Evolutionary conservation across 164 flowering plant genomes (phyloP).

Genomic region (Berberis vulgaris): DNA sequence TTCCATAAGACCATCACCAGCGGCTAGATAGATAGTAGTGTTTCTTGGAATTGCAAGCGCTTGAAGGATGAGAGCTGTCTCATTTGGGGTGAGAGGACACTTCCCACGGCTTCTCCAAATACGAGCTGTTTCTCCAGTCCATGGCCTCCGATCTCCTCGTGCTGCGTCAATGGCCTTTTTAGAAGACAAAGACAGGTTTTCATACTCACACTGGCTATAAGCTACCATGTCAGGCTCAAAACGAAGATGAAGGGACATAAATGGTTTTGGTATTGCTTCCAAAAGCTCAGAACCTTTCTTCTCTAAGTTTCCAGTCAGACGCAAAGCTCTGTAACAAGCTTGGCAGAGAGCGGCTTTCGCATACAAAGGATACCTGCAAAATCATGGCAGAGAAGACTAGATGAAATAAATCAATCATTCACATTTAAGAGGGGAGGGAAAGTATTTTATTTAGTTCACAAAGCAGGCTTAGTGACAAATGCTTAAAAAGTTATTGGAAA

Average conservation of each 20-base stretch:
- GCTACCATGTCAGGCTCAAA: constrained; percentile 99
- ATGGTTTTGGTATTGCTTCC: constrained; percentile 85
- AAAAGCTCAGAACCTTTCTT: constrained; percentile 63
- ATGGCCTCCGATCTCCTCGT: constrained; percentile 72
- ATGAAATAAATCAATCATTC: too few species aligned
- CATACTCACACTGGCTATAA: constrained; percentile 79
- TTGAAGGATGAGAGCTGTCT: constrained; percentile 72
- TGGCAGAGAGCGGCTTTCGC: constrained; percentile 89
- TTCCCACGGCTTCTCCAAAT: constrained; percentile 88
- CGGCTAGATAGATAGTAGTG: constrained; percentile 85
- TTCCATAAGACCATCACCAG: constrained; percentile 95
- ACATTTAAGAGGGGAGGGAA: too few species aligned
- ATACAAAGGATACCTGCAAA: constrained; percentile 60
- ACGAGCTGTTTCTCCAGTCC: constrained; percentile 76
- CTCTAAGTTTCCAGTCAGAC: constrained; percentile 56
- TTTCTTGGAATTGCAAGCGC: constrained; percentile 65
- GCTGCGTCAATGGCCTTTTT: constrained; percentile 60
- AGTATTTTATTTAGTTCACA: too few species aligned
- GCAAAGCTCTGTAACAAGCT: constrained; percentile 79
- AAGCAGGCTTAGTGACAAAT: too few species aligned
- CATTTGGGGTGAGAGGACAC: constrained; percentile 90
- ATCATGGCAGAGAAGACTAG: neutral
- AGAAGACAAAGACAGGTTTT: constrained; percentile 55
- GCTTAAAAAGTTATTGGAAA: too few species aligned
- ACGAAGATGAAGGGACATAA: constrained; percentile 87